Conservation (phyloP, 176 grass and related monocot genomes). For the Paspalum vaginatum region DNA sequence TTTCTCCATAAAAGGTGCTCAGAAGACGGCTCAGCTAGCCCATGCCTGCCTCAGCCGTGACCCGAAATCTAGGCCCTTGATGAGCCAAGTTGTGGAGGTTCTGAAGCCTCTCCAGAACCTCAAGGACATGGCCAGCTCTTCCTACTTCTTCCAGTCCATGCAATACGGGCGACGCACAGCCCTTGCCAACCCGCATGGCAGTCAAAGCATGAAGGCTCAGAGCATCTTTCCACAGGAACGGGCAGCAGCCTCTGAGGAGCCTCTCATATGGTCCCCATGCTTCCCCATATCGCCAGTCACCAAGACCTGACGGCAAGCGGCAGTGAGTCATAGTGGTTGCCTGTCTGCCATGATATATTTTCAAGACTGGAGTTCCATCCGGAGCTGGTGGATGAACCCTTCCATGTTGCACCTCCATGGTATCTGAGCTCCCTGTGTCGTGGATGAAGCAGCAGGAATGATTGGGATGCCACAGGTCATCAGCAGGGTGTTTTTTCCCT, state of each 20-base stretch:
- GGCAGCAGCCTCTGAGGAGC: conserved; percentile 81
- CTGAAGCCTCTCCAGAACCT: conserved; percentile 86
- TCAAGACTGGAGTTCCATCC: not conserved
- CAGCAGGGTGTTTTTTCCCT: not conserved
- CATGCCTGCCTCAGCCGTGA: conserved; percentile 74
- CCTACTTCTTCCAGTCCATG: conserved; percentile 90
- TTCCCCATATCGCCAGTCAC: conserved; percentile 80
- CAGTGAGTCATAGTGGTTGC: conserved; percentile 26
- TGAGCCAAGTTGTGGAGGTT: conserved; percentile 95
- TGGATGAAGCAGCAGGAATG: not conserved
- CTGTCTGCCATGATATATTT: not conserved
- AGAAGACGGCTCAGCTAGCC: conserved; percentile 68
- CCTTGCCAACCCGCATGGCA: conserved; percentile 49
- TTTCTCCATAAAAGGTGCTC: conserved; percentile 79
- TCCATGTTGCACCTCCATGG: not conserved
- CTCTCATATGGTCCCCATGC: conserved; percentile 76
- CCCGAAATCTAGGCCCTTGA: conserved; percentile 75
- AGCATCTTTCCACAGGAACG: conserved; percentile 63
- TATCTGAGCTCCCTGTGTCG: not conserved
- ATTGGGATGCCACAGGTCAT: conserved; percentile 16
- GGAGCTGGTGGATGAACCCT: not conserved
- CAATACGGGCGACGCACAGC: conserved; percentile 63
- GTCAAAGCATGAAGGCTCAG: conserved; percentile 71
- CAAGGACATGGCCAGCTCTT: conserved; percentile 87
- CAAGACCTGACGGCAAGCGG: conserved; percentile 66